A percentile compares a stretch with the other conserved stretches of the same genome.
Evolutionary conservation across 169 alveolate species (phyloP).

Genomic region (Theileria orientalis): DNA sequence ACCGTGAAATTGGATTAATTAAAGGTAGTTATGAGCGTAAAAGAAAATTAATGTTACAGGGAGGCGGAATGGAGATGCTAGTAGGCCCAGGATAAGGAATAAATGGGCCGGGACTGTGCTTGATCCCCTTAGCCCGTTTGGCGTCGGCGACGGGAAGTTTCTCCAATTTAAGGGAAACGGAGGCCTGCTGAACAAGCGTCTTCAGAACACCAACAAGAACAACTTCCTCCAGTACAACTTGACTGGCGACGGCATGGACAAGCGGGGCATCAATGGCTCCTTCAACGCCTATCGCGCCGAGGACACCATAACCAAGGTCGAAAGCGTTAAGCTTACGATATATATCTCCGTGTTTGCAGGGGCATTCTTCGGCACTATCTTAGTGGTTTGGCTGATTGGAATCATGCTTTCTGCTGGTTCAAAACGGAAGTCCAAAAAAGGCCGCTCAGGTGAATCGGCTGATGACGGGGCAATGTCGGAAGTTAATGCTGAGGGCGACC

Average conservation of each 20-base stretch:
- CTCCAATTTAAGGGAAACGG: no score
- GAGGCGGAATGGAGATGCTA: no score
- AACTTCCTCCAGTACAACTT: neutral
- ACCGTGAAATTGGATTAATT: no score
- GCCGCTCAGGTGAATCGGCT: neutral
- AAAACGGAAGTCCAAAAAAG: no score
- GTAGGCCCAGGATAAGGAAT: no score
- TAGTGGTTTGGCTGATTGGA: neutral
- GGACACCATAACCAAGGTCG: conserved; percentile 47
- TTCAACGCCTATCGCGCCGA: conserved; percentile 9
- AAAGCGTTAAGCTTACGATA: conserved; percentile 36
- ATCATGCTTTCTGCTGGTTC: neutral
- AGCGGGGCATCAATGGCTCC: neutral
- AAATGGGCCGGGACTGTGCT: no score
- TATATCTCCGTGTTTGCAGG: conserved; percentile 43
- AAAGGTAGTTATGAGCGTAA: no score
- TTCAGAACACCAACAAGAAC: neutral
- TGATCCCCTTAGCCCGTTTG: no score
- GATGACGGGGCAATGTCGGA: neutral
- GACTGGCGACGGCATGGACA: neutral
- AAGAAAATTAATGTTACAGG: no score
- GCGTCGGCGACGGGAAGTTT: no score
- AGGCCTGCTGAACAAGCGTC: no score
- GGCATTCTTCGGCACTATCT: conserved; percentile 43
- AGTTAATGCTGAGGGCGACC: neutral